These are phyloP conservation scores for Wickerhamomyces sp. DNA, from an alignment of 1,139 yeast species.

Conservation along the genomic window DNA sequence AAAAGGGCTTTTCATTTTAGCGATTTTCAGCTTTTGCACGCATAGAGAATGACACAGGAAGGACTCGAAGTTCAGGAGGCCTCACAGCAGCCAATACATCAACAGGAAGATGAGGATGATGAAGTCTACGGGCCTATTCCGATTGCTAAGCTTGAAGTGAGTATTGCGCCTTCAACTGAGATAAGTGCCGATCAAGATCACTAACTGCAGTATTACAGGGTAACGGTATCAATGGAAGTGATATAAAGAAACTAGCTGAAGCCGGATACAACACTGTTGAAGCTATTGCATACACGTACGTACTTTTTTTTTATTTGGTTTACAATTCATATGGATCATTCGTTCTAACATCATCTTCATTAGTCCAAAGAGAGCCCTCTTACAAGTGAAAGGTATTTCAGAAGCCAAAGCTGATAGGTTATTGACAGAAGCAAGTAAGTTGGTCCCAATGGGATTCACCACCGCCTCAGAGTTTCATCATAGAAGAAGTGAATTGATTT, in stretches of 20 bases:
- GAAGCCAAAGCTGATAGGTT: slow-evolving; percentile 93
- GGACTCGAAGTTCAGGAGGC: slow-evolving; percentile 11
- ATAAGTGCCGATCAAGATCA: neutral
- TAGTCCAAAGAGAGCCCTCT: slow-evolving; percentile 64
- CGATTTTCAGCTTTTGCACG: too few species aligned
- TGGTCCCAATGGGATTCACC: slow-evolving; percentile 95
- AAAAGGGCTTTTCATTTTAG: neutral
- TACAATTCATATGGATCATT: slow-evolving; percentile 4
- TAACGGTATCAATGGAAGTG: slow-evolving; percentile 79
- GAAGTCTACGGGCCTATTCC: slow-evolving; percentile 45
- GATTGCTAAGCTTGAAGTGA: slow-evolving; percentile 32
- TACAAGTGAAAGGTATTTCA: slow-evolving; percentile 84
- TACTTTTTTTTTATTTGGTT: neutral
- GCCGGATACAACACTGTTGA: slow-evolving; percentile 90
- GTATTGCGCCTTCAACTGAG: slow-evolving; percentile 7
- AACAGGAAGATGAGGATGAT: slow-evolving; percentile 35
- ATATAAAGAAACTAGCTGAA: slow-evolving; percentile 73
- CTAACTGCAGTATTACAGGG: slow-evolving; percentile 43
- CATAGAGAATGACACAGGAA: slow-evolving; percentile 10
- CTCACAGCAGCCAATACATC: slow-evolving; percentile 3
- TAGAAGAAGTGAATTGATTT: slow-evolving; percentile 83
- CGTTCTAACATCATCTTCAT: slow-evolving; percentile 6
- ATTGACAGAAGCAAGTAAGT: slow-evolving; percentile 73
- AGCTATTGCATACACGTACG: slow-evolving; percentile 74
- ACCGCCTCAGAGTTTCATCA: slow-evolving; percentile 95